Conservation (phyloP, 768 basidiomycete genomes). For the Naganishia antarctica region DNA sequence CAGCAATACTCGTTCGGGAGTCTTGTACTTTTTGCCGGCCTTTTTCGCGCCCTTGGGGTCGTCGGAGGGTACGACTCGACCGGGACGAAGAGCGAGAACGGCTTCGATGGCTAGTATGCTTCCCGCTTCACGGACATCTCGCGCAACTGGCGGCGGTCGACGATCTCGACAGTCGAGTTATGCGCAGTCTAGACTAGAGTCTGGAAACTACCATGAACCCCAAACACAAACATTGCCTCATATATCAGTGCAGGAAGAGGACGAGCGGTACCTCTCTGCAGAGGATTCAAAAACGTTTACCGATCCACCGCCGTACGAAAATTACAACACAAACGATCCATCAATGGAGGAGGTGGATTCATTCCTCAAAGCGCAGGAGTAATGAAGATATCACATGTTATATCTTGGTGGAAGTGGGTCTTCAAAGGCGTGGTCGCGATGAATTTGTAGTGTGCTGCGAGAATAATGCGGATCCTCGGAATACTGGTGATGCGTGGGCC, state of each 20-base stretch:
- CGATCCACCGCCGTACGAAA: conserved; percentile 12
- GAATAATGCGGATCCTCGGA: no score
- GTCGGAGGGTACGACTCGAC: background rate
- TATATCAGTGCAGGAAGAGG: background rate
- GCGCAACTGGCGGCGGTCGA: background rate
- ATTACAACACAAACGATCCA: background rate
- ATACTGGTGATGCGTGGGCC: no score
- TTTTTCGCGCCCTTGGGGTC: conserved; percentile 26
- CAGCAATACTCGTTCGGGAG: conserved; percentile 6
- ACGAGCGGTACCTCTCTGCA: conserved; percentile 5
- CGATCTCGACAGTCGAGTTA: conserved; percentile 5
- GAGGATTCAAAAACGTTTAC: background rate
- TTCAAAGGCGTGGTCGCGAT: no score
- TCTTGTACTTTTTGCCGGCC: conserved; percentile 35
- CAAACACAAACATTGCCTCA: background rate
- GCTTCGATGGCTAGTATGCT: conserved; percentile 26
- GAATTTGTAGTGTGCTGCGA: no score
- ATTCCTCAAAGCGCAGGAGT: conserved; percentile 7
- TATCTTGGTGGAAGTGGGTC: no score
- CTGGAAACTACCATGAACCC: background rate
- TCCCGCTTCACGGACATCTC: conserved; percentile 12
- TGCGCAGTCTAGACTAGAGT: background rate
- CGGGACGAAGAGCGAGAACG: conserved; percentile 12
- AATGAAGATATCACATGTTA: no score
- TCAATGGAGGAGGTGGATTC: conserved; percentile 5